These are phyloP conservation scores for Podochytrium sp. DNA, from an alignment of 192 early-diverging fungal species.

Conservation along the genomic window DNA sequence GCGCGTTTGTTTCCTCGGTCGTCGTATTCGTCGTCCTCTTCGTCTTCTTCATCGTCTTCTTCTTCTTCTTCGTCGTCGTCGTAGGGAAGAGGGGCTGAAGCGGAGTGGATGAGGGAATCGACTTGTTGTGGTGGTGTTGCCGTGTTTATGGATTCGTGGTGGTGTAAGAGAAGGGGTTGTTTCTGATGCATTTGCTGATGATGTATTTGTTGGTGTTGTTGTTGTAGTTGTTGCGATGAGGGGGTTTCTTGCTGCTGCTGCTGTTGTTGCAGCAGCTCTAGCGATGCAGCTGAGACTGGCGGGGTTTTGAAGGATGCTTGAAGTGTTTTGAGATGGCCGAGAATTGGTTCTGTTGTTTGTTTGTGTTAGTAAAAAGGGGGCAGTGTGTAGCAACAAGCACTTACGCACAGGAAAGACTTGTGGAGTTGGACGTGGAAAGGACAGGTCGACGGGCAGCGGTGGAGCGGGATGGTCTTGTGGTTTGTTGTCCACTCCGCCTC, in stretches of 20 bases:
- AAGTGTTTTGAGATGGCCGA: background rate
- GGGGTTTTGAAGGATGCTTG: background rate
- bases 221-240: background rate
- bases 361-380: background rate
- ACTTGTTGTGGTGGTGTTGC: background rate
- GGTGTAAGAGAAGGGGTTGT: background rate
- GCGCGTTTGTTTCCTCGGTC: background rate
- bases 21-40: background rate
- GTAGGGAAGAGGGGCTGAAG: background rate
- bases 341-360: background rate
- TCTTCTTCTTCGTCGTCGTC: background rate
- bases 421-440: background rate
- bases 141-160: background rate
- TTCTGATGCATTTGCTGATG: background rate
- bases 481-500: background rate
- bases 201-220: background rate
- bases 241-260: background rate
- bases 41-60: background rate
- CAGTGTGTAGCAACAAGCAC: background rate
- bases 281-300: background rate
- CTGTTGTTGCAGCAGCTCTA: background rate
- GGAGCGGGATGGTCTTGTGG: background rate
- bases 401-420: constrained; percentile 3
- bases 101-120: background rate
- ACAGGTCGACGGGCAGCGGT: no score